Evolutionary conservation across 2,329 filamentous ascomycete genomes (phyloP).

Genomic region (Ophiocordyceps sinensis): DNA sequence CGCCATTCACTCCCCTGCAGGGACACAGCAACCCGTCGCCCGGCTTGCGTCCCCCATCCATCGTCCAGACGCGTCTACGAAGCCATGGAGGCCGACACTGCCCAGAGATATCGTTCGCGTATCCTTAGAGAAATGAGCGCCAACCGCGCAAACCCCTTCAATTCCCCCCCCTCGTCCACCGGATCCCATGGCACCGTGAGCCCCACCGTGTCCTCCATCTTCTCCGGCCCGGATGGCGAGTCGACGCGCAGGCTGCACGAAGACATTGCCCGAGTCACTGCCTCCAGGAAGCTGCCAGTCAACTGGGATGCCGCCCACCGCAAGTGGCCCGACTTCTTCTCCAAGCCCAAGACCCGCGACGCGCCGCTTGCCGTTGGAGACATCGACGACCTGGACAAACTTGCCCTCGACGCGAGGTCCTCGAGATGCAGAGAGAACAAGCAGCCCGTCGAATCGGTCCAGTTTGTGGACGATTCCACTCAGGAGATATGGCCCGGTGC

Average conservation of each 20-base stretch:
- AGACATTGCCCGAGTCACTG: conserved; percentile 29
- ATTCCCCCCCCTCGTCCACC: conserved; percentile 43
- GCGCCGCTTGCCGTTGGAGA: conserved; percentile 11
- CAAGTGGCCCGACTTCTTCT: conserved; percentile 38
- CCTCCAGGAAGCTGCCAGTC: conserved; percentile 22
- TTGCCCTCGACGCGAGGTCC: conserved; percentile 13
- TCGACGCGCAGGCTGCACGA: conserved; percentile 36
- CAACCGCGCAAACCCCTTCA: conserved; percentile 40
- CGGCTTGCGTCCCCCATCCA: neutral
- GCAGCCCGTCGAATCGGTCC: conserved; percentile 17
- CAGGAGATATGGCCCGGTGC: conserved; percentile 24
- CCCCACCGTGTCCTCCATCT: conserved; percentile 36
- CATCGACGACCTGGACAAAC: conserved; percentile 17
- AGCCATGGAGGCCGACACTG: conserved; percentile 27
- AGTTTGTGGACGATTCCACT: conserved; percentile 26
- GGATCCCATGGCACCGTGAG: conserved; percentile 42
- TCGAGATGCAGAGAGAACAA: conserved; percentile 28
- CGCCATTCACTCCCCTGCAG: neutral
- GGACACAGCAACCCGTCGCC: neutral
- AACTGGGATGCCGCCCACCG: conserved; percentile 31
- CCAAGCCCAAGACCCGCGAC: conserved; percentile 20
- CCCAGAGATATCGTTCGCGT: conserved; percentile 29
- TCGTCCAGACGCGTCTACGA: conserved; percentile 3
- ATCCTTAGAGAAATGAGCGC: conserved; percentile 37
- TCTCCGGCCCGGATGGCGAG: conserved; percentile 37